phyloP scores from a whole-genome alignment of 2,329 filamentous ascomycete species.

The Penicillium sp. region DNA sequence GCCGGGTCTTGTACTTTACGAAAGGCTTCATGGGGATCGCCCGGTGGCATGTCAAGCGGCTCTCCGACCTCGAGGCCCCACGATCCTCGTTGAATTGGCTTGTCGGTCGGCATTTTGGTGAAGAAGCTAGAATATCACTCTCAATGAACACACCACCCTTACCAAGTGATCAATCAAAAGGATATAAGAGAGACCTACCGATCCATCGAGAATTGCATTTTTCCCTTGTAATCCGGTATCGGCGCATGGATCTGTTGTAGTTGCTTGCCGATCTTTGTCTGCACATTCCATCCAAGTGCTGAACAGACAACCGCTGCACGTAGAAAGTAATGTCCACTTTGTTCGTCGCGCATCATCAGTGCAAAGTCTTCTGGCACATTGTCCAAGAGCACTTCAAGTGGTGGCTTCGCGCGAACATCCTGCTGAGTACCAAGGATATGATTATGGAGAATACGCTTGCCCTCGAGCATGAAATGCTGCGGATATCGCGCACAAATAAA shows the following conservation, averaged over 20 bases:
- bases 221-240: conserved; percentile 79
- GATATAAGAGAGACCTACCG: conserved; percentile 46
- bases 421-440: conserved; percentile 58
- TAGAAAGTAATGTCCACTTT: conserved; percentile 66
- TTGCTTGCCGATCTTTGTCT: conserved; percentile 64
- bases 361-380: conserved; percentile 83
- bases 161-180: too few relatives aligned
- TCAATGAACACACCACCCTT: too few relatives aligned
- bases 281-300: conserved; percentile 72
- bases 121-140: conserved; percentile 57
- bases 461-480: conserved; percentile 58
- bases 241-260: conserved; percentile 65
- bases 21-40: conserved; percentile 57
- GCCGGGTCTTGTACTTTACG: conserved; percentile 53
- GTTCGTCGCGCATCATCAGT: conserved; percentile 64
- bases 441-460: conserved; percentile 60
- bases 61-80: conserved; percentile 75
- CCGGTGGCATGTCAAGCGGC: conserved; percentile 68
- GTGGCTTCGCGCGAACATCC: conserved; percentile 55
- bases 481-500: conserved; percentile 76
- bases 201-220: conserved; percentile 85
- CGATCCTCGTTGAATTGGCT: conserved; percentile 74
- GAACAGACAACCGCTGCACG: conserved; percentile 74
- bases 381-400: conserved; percentile 64
- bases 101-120: conserved; percentile 65